Conservation (phyloP, 2,329 filamentous ascomycete genomes). For the Xenoacremonium recifei region DNA sequence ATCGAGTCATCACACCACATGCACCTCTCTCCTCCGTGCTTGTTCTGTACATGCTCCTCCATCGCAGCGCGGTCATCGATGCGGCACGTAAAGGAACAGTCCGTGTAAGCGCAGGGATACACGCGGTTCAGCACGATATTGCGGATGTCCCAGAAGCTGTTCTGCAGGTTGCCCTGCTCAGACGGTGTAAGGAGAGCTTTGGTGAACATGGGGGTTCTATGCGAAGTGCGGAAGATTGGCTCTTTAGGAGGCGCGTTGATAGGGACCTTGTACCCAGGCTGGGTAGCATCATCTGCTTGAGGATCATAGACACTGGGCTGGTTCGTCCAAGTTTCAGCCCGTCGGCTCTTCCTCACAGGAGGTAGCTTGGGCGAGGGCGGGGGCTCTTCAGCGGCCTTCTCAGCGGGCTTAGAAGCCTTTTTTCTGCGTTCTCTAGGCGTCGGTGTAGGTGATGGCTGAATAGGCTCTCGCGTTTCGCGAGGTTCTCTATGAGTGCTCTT, state of each 20-base stretch:
- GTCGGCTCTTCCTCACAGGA: not conserved
- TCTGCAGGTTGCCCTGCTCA: slow-evolving; percentile 37
- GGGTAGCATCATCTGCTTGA: slow-evolving; percentile 2
- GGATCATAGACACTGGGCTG: slow-evolving; percentile 20
- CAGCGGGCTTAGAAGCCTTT: not conserved
- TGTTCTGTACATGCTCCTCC: slow-evolving; percentile 33
- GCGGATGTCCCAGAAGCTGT: slow-evolving; percentile 1
- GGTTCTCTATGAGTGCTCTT: too few species aligned
- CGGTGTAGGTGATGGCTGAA: not conserved
- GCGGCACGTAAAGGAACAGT: slow-evolving; percentile 35
- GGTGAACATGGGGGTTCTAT: slow-evolving; percentile 34
- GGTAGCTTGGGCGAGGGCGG: not conserved
- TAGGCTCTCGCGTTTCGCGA: not conserved
- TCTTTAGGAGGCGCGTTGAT: slow-evolving; percentile 28
- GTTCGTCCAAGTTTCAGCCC: slow-evolving; percentile 21
- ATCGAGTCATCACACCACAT: slow-evolving; percentile 34
- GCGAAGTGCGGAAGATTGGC: slow-evolving; percentile 32
- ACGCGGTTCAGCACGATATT: slow-evolving; percentile 24
- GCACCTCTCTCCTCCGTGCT: slow-evolving; percentile 34
- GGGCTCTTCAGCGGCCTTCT: not conserved
- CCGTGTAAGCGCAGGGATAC: slow-evolving; percentile 36
- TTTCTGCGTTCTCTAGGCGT: not conserved
- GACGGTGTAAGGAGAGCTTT: slow-evolving; percentile 39
- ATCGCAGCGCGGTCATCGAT: slow-evolving; percentile 28
- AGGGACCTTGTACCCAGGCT: slow-evolving; percentile 16